Base-by-base conservation (phyloP, 169 alveolate genomes). In the Cryptosporidium bovis region DNA sequence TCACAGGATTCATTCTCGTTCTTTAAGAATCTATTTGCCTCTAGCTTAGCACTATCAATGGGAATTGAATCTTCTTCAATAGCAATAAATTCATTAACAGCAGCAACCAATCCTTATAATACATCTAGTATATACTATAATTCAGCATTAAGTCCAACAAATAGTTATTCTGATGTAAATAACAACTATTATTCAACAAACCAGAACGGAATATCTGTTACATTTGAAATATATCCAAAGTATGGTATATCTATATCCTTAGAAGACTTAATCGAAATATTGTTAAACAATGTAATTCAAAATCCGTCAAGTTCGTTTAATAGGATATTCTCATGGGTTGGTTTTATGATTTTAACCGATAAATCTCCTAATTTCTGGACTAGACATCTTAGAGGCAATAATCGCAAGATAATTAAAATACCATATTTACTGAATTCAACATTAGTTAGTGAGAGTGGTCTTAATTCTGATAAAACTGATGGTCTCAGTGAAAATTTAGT, bases 331-430 rank as follows among this genome's bases (percentile, higher is more conserved):
- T 77, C 87, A 55, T 77, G 87, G 87, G 87, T 77, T 44, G 87
- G 87, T 34, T 77, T 77, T 27, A 77, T 77, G 87, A 77, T 77
- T 48, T 53, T 77, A 15, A 51, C 87, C n/a, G 87, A 77, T 3
- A 56, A 62, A 64, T 77, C 87, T 60, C 87, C 87, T 3, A 77
- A 77, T 44, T 77, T 77, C 36, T 77, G 87, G 87, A 77, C 69
- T 12, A 77, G 87, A 62, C 87, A 77, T 77, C 64, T 77, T 20
- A 77, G 87, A 77, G 87, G 87, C 16, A 64, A 53, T 20, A 69
- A 69, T 20, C 34, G 83, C 5, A 69, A 69, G 36, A 69, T 69
- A n/a, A 69, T 69, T 51, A 69, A 69, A 18, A 69, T 69, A 24
- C 83, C 83, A 16, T 69, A 18, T 31, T 53, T 69, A 16, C 67